Evolutionary conservation across 2,329 filamentous ascomycete genomes (phyloP).

Genomic region (Pseudocercospora vitis): DNA sequence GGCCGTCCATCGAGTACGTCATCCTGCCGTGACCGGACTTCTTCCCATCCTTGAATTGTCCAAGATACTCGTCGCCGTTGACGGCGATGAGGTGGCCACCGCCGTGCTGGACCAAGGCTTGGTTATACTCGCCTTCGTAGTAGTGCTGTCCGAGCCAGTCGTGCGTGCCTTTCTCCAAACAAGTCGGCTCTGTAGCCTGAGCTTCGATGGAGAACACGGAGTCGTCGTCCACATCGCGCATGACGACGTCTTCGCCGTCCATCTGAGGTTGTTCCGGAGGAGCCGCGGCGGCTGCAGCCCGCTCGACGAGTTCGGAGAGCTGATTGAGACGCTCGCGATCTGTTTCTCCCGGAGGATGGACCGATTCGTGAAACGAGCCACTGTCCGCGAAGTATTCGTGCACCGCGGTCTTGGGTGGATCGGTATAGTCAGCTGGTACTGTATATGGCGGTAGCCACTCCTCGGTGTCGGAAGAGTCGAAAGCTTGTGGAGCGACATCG

Average conservation of each 20-base stretch:
- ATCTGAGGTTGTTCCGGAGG: constrained; percentile 35
- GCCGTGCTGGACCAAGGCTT: constrained; percentile 53
- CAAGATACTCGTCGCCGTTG: constrained; percentile 57
- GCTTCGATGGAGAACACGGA: constrained; percentile 17
- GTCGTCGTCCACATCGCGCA: constrained; percentile 32
- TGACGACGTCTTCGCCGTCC: constrained; percentile 39
- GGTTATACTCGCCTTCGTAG: constrained; percentile 56
- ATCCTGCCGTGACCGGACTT: constrained; percentile 59
- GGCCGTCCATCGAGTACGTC: constrained; percentile 61
- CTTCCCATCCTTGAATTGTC: constrained; percentile 53
- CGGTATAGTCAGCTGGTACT: constrained; percentile 1
- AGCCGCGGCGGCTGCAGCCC: constrained; percentile 11
- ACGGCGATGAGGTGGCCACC: constrained; percentile 55
- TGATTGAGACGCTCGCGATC: not conserved
- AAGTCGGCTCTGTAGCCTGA: constrained; percentile 40
- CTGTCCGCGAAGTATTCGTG: constrained; percentile 17
- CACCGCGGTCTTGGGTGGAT: constrained; percentile 16
- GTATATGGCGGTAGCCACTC: constrained; percentile 15
- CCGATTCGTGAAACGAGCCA: not conserved
- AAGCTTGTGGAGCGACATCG: constrained; percentile 21
- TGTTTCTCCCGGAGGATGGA: not conserved
- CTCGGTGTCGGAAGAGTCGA: constrained; percentile 19
- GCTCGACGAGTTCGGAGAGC: constrained; percentile 1
- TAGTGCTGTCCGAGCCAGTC: constrained; percentile 58
- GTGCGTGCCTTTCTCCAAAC: constrained; percentile 41